A percentile compares a stretch with the other conserved stretches of the same genome.
Conservation (phyloP, 805 yeast genomes). For the Sungouiozyma ichnusensis region DNA sequence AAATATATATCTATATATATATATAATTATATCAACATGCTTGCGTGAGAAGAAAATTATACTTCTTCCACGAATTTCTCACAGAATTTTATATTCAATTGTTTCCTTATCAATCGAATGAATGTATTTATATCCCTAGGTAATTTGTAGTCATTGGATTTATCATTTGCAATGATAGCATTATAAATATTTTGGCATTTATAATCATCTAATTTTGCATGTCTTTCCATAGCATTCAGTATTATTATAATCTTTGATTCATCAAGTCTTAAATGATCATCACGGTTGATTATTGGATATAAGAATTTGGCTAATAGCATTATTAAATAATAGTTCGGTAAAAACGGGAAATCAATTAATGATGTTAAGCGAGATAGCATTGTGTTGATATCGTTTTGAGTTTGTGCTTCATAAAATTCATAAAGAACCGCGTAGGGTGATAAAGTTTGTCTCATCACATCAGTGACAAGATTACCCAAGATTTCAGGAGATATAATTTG, state of each 20-base stretch:
- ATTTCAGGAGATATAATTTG: conserved; percentile 20
- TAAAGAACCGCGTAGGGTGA: conserved; percentile 61
- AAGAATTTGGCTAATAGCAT: conserved; percentile 20
- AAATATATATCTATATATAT: not conserved
- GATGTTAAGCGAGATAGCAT: conserved; percentile 16
- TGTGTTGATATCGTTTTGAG: conserved; percentile 17
- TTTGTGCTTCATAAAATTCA: conserved; percentile 34
- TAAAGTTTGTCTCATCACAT: conserved; percentile 54
- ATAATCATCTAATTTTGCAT: conserved; percentile 14
- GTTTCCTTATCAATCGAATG: conserved; percentile 13
- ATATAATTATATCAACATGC: not conserved
- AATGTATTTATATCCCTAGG: conserved; percentile 13
- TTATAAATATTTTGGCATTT: conserved; percentile 13
- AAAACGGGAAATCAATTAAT: conserved; percentile 20
- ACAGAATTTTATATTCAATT: conserved; percentile 21
- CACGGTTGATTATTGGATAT: conserved; percentile 19
- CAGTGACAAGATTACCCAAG: conserved; percentile 32
- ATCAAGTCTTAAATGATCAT: conserved; percentile 10
- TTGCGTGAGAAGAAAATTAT: not conserved
- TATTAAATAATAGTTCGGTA: conserved; percentile 22
- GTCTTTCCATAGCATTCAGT: conserved; percentile 17
- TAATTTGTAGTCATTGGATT: conserved; percentile 2
- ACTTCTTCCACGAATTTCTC: conserved; percentile 21
- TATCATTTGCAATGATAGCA: conserved; percentile 4
- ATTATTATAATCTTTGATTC: conserved; percentile 17